Conservation (phyloP, 1,284 basidiomycete species). For the Ustilago nuda region DNA sequence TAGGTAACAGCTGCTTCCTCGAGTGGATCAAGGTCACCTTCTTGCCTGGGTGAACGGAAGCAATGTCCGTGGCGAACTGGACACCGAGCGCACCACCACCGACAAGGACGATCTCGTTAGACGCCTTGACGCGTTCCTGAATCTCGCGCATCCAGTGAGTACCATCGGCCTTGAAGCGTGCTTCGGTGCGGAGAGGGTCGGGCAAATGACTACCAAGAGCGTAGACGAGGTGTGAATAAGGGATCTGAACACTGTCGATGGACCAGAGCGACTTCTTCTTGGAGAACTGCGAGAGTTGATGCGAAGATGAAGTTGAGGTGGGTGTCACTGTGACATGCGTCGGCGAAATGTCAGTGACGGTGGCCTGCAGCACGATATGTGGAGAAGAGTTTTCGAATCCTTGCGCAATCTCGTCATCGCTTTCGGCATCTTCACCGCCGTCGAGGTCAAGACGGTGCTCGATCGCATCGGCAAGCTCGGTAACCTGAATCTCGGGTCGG, state of each 20-base stretch:
- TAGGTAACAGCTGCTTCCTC: conserved; percentile 65
- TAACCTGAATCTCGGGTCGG: conserved; percentile 52
- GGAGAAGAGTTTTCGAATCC: conserved; percentile 57
- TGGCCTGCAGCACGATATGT: conserved; percentile 64
- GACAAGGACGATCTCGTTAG: conserved; percentile 63
- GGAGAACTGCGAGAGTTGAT: conserved; percentile 37
- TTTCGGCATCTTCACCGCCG: conserved; percentile 18
- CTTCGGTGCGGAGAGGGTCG: conserved; percentile 65
- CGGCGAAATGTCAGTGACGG: conserved; percentile 60
- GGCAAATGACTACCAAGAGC: conserved; percentile 67
- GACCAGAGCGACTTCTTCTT: conserved; percentile 61
- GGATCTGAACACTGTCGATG: conserved; percentile 64
- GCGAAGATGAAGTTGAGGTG: conserved; percentile 25
- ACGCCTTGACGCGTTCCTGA: conserved; percentile 55
- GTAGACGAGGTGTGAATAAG: conserved; percentile 67
- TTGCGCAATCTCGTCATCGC: conserved; percentile 34
- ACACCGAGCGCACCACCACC: conserved; percentile 69
- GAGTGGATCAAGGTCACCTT: conserved; percentile 65
- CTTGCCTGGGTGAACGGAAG: conserved; percentile 57
- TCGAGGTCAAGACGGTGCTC: conserved; percentile 44
- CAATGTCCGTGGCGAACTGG: conserved; percentile 65
- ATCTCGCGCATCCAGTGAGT: conserved; percentile 61
- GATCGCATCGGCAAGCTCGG: conserved; percentile 43
- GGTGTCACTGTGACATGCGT: conserved; percentile 62
- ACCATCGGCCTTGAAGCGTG: conserved; percentile 60